Percentiles rank a stretch among this genome's conserved stretches.
Evolutionary conservation across 2,329 filamentous ascomycete genomes (phyloP).

Genomic region (Ceratocystis colombiana): DNA sequence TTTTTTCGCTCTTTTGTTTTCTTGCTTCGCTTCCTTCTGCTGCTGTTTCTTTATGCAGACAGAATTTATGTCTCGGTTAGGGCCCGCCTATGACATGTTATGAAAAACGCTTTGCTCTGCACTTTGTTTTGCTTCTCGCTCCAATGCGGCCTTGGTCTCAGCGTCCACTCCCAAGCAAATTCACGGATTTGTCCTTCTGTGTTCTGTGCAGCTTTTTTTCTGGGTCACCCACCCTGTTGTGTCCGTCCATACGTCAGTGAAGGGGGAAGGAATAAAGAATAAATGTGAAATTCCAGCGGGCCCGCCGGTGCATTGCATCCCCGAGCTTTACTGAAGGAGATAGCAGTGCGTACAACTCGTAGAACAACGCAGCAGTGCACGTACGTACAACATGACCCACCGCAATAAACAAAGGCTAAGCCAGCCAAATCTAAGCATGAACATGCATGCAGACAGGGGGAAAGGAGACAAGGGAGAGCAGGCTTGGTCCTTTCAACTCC

Average conservation of each 20-base stretch:
- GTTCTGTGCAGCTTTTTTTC: not conserved
- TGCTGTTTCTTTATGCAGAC: not conserved
- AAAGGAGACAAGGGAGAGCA: not conserved
- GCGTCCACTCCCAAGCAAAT: not conserved
- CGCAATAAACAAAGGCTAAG: not conserved
- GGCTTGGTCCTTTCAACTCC: not conserved
- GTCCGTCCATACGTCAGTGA: not conserved
- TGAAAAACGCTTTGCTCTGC: not conserved
- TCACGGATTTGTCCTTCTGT: not conserved
- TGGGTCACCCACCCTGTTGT: not conserved
- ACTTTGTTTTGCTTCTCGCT: not conserved
- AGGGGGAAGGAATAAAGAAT: not conserved
- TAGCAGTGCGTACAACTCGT: not conserved
- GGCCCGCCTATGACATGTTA: not conserved
- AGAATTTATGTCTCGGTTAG: not conserved
- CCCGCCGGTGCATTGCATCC: constrained; percentile 7
- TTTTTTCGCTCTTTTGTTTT: not conserved
- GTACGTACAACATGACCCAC: not conserved
- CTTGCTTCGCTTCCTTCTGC: not conserved
- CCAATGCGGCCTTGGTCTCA: not conserved
- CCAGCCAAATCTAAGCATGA: not conserved
- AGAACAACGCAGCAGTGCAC: not conserved
- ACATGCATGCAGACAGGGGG: not conserved
- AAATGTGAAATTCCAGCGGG: not conserved
- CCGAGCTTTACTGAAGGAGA: not conserved